A percentile compares a stretch with the other conserved stretches of the same genome.
Conservation (phyloP, 805 yeast genomes). For the Metschnikowia arizonensis region DNA sequence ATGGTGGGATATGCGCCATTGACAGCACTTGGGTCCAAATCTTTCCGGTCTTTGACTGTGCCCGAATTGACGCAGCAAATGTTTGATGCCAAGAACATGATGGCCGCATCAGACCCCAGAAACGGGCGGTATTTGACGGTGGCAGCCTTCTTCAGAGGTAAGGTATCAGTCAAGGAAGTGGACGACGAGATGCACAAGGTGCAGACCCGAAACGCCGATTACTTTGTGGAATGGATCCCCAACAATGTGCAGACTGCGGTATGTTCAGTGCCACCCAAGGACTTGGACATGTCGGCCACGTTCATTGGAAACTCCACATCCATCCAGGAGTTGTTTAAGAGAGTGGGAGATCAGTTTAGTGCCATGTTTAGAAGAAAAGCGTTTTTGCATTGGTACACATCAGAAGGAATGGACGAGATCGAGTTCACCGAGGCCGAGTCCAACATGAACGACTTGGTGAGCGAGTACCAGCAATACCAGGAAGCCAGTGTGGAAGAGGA, state of each 20-base stretch:
- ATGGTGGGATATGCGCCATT: slow-evolving; percentile 95
- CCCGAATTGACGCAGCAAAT: slow-evolving; percentile 92
- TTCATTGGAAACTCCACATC: slow-evolving; percentile 92
- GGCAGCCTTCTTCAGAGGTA: slow-evolving; percentile 92
- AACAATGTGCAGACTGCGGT: slow-evolving; percentile 92
- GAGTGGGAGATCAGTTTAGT: slow-evolving; percentile 84
- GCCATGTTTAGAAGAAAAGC: slow-evolving; percentile 94
- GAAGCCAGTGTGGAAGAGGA: slow-evolving; percentile 75
- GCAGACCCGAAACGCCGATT: slow-evolving; percentile 73
- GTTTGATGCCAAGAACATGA: slow-evolving; percentile 89
- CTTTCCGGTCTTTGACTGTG: slow-evolving; percentile 79
- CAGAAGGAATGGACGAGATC: slow-evolving; percentile 94
- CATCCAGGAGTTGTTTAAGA: slow-evolving; percentile 83
- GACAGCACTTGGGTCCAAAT: slow-evolving; percentile 73
- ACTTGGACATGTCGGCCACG: slow-evolving; percentile 84
- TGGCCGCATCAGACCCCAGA: slow-evolving; percentile 92
- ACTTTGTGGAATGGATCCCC: slow-evolving; percentile 95
- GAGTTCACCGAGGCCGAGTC: slow-evolving; percentile 94
- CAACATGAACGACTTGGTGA: slow-evolving; percentile 81
- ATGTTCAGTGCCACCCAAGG: slow-evolving; percentile 86
- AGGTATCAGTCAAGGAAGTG: slow-evolving; percentile 87
- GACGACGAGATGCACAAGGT: slow-evolving; percentile 89
- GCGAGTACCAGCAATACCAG: slow-evolving; percentile 90
- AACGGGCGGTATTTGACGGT: slow-evolving; percentile 89
- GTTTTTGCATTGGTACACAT: slow-evolving; percentile 93